These are phyloP conservation scores for Chloranthus sessilifolius DNA, from an alignment of 164 flowering plant species.

Conservation along the genomic window DNA sequence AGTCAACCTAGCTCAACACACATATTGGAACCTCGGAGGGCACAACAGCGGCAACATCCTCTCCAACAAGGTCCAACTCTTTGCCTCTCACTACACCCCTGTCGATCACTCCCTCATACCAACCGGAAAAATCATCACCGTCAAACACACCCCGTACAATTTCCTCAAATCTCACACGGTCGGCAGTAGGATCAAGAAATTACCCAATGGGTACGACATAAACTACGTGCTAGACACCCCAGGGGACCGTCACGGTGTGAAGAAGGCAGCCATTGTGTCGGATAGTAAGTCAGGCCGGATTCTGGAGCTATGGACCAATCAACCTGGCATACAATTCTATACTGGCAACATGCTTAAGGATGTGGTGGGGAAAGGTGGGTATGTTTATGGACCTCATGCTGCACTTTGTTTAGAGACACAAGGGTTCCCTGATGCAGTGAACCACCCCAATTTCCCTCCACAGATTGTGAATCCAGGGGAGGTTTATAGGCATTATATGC, in stretches of 20 bases:
- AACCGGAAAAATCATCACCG: constrained; percentile 52
- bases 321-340: constrained; percentile 73
- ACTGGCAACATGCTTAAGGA: constrained; percentile 35
- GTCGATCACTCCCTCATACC: constrained; percentile 64
- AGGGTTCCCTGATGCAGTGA: constrained; percentile 82
- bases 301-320: constrained; percentile 49
- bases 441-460: constrained; percentile 82
- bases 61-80: constrained; percentile 44
- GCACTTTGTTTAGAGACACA: constrained; percentile 72
- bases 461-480: constrained; percentile 52
- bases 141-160: constrained; percentile 67
- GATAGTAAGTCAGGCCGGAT: constrained; percentile 44
- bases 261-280: constrained; percentile 39
- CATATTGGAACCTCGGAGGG: constrained; percentile 76
- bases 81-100: constrained; percentile 53
- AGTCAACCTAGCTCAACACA: constrained; percentile 61
- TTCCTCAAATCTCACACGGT: constrained; percentile 38
- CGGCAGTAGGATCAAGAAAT: constrained; percentile 40
- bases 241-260: constrained; percentile 12
- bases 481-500: constrained; percentile 51
- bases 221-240: constrained; percentile 52
- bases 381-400: constrained; percentile 34
- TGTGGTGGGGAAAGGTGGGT: constrained; percentile 62
- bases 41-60: constrained; percentile 64
- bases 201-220: constrained; percentile 58